Base-by-base conservation (phyloP, 2,329 filamentous ascomycete genomes). In the Aspergillus felis region DNA sequence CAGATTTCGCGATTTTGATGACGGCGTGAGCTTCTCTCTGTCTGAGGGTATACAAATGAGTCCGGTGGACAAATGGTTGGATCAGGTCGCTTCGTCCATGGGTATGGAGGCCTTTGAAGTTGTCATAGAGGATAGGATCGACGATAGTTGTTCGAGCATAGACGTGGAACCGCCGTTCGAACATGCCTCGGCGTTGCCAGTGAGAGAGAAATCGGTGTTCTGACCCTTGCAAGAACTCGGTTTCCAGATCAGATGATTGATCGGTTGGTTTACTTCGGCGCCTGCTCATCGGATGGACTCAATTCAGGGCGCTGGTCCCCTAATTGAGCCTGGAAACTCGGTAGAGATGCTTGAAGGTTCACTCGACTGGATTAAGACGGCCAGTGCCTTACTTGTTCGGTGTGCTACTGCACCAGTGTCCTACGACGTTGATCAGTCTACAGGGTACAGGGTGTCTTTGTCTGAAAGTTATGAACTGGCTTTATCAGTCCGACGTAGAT, bases 401-500 rank as follows among this genome's bases (percentile, higher is more conserved):
- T 5, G 29, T 32, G 32, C 32, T 38, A 7, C 32, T 38, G 14
- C 32, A 17, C 14, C 14, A 3, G 32, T 3, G 32, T 38, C 42
- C n/a, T 24, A 10, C 22, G 20, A 46, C 3, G 42, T 24, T 46
- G 42, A 12, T 20, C 42, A 46, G 22, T 46, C 42, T 46, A 24
- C 42, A 12, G 2, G 3, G 32, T 5, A 17, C 32, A 14, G 12
- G 14, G 32, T 14, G 2, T n/a, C 32, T 38, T 35, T 41, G 12
- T 41, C n/a, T 25, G 14, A 47, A 56, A 38, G 51, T 62, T 57
- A 58, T 66, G 48, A 62, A 60, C 56, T 52, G 61, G 64, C 24
- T 50, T 61, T 63, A 58, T 65, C 64, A 66, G 66, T 53, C 53
- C 55, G 50, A 65, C 59, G 58, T 64, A 64, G 60, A 61, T 67